A percentile compares a stretch with the other conserved stretches of the same genome.
These are phyloP conservation scores for Zygosaccharomyces sapae DNA, from an alignment of 1,139 yeast genomes.

Conservation along the genomic window DNA sequence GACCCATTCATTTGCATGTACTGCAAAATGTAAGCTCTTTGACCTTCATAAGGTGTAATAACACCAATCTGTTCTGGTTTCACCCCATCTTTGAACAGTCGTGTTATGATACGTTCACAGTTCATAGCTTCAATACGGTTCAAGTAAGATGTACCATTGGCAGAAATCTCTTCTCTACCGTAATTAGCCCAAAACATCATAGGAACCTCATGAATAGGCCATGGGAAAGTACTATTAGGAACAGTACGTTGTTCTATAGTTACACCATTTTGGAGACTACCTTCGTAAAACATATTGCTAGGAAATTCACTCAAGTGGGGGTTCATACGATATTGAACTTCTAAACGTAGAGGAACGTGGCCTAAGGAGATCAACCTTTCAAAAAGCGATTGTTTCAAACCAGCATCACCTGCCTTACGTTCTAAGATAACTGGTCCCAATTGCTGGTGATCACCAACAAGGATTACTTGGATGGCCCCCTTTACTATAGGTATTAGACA, in stretches of 20 bases:
- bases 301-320: conserved; percentile 85
- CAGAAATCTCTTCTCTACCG: conserved; percentile 85
- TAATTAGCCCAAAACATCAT: conserved; percentile 95
- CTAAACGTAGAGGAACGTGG: conserved; percentile 78
- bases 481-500: conserved; percentile 81
- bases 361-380: conserved; percentile 83
- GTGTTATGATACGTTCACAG: conserved; percentile 74
- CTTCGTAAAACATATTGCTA: conserved; percentile 90
- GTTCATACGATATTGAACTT: conserved; percentile 94
- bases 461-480: conserved; percentile 82
- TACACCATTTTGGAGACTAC: conserved; percentile 87
- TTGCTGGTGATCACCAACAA: conserved; percentile 96
- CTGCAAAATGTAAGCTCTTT: conserved; percentile 74
- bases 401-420: conserved; percentile 78
- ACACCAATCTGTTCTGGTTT: conserved; percentile 82
- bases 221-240: conserved; percentile 62
- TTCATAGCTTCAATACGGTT: conserved; percentile 90
- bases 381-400: conserved; percentile 77
- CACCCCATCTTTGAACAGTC: conserved; percentile 75
- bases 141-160: conserved; percentile 77
- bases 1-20: conserved; percentile 75
- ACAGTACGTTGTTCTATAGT: conserved; percentile 66
- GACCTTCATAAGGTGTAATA: conserved; percentile 93
- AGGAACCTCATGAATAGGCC: conserved; percentile 80
- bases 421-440: conserved; percentile 86